Conservation (phyloP, 2,329 filamentous ascomycete species). For the Aspergillus sp. region DNA sequence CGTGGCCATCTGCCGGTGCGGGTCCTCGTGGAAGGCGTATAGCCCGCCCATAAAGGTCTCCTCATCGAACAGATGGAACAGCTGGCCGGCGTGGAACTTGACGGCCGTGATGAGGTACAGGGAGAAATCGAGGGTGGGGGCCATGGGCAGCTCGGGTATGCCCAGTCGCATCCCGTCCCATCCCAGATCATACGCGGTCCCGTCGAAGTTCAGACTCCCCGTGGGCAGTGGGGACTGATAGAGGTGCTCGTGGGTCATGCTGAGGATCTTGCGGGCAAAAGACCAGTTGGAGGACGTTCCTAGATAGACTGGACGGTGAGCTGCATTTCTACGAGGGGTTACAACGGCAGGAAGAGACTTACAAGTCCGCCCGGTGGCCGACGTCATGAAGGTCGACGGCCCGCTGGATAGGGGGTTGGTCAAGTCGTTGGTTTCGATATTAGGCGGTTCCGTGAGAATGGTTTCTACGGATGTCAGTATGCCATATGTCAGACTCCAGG, state of each 20-base stretch:
- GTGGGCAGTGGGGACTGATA: slow-evolving; percentile 45
- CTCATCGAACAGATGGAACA: slow-evolving; percentile 57
- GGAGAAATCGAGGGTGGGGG: slow-evolving; percentile 52
- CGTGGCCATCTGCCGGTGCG: slow-evolving; percentile 24
- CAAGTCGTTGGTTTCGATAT: slow-evolving; percentile 35
- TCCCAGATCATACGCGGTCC: slow-evolving; percentile 51
- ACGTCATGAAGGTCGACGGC: slow-evolving; percentile 44
- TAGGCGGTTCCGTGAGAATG: slow-evolving; percentile 14
- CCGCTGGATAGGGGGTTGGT: slow-evolving; percentile 46
- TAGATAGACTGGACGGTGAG: slow-evolving; percentile 46
- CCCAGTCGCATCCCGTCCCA: slow-evolving; percentile 47
- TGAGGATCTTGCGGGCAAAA: slow-evolving; percentile 52
- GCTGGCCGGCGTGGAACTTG: slow-evolving; percentile 55
- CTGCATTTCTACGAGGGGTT: neutral
- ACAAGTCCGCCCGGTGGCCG: slow-evolving; percentile 46
- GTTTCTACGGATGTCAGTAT: slow-evolving; percentile 8
- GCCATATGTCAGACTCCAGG: neutral
- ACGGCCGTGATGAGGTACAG: slow-evolving; percentile 55
- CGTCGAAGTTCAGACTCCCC: slow-evolving; percentile 51
- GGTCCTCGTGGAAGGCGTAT: slow-evolving; percentile 42
- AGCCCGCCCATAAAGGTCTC: slow-evolving; percentile 49
- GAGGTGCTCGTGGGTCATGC: slow-evolving; percentile 49
- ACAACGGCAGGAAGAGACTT: slow-evolving; percentile 20
- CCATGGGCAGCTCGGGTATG: slow-evolving; percentile 29
- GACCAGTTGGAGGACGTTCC: slow-evolving; percentile 60